Base-by-base conservation (phyloP, 352 stramenopile species). In the Phytopythium oedochilum region DNA sequence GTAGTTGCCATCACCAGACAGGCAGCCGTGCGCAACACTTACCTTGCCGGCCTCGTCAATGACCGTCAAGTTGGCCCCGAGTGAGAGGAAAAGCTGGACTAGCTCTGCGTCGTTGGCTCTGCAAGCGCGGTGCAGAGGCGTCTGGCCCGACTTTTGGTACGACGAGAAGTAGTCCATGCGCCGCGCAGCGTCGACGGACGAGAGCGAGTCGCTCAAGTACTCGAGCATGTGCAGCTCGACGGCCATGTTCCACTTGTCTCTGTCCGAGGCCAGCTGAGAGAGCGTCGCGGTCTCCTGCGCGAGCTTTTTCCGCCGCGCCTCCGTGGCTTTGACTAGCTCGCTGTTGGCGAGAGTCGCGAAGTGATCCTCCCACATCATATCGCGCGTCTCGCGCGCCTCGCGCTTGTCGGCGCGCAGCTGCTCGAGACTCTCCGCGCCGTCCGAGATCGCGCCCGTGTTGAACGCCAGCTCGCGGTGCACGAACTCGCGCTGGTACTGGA, bases 331-430 rank as follows among this genome's bases (percentile, higher is more conserved):
- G 29, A 55, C 46, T 5, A 60, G 31, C 14, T 83, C 61, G 22
- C 57, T 57, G 1, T 68, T 64, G 15, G 72, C 50, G 36, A 64
- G 65, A 0, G 55, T 58, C 0, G 70, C 61, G 32, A 72, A 71
- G 47, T 87, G 74, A 38, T 89, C 78, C 52, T 87, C 75, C 78
- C 78, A 87, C 32, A 74, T 66, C 78, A 87, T 89, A 20, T 83
- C 69, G 2, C 75, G 78, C 36, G 56, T 64, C 52, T 89, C 78
- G 10, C 65, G 65, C 9, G 71, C 71, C 56, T 83, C 75, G 2
- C 73, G 73, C 51, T 79, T 82, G 9, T 69, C 75, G 53, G 63
- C 60, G 9, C 53, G 66, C 15, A 88, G 50, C 14, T 56, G 58
- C 29, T 70, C 55, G 31, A 89, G 72, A 28, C 67, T 79, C 26